A percentile compares a stretch with the other conserved stretches of the same genome.
phyloP scores from a whole-genome alignment of 345 rosid genomes.

The Citrus inodora region DNA sequence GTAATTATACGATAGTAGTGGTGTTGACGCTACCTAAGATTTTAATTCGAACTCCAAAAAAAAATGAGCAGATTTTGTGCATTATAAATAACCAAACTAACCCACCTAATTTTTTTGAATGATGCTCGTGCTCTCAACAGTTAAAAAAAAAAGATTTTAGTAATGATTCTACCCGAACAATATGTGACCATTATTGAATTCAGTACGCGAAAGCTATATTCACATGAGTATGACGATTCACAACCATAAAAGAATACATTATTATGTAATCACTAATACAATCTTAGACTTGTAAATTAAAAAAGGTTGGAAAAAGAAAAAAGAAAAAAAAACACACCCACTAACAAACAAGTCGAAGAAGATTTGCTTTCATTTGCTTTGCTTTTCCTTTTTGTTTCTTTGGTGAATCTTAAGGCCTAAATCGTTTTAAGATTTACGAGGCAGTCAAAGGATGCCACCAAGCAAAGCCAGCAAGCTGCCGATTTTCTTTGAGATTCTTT shows the following conservation, averaged over 20 bases:
- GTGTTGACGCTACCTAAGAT: neutral
- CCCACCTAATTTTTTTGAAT: neutral
- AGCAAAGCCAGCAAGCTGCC: neutral
- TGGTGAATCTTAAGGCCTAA: neutral
- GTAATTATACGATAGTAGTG: neutral
- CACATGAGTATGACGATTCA: neutral
- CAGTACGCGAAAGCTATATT: neutral
- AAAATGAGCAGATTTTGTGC: neutral
- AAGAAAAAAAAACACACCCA: neutral
- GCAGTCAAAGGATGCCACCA: slow-evolving; percentile 39
- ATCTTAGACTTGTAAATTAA: neutral
- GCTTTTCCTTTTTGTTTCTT: slow-evolving; percentile 7
- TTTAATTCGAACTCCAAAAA: no score
- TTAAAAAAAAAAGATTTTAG: neutral
- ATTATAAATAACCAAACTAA: no score
- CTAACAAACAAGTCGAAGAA: slow-evolving; percentile 16
- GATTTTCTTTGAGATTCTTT: slow-evolving; percentile 15
- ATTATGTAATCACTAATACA: neutral
- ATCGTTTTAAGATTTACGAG: slow-evolving; percentile 33
- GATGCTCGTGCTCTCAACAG: neutral
- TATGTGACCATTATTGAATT: neutral
- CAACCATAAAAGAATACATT: neutral
- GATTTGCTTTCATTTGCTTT: slow-evolving; percentile 5
- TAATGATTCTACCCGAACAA: neutral
- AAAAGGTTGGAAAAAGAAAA: slow-evolving; percentile 12